A percentile compares a stretch with the other conserved stretches of the same genome.
phyloP scores from a whole-genome alignment of 78 protist species.

The Creolimax fragrantissima region DNA sequence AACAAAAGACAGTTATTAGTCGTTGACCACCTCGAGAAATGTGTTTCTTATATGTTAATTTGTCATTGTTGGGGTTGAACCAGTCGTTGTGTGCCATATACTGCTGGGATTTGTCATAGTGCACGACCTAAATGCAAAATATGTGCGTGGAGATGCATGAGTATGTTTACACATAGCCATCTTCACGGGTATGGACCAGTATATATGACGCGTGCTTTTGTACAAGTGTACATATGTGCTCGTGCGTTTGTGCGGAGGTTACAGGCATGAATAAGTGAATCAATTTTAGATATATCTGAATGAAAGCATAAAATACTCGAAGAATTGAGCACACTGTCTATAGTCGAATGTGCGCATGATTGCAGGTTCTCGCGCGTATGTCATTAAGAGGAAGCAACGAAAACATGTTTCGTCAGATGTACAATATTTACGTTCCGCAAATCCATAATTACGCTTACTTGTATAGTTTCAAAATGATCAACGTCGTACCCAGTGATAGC shows the following conservation, averaged over 20 bases:
- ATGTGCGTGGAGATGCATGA: not conserved
- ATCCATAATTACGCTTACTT: not conserved
- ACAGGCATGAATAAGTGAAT: too few species aligned
- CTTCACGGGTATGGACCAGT: not conserved
- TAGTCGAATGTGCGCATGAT: too few species aligned
- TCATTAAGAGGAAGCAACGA: too few species aligned
- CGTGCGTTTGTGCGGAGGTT: not conserved
- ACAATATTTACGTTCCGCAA: too few species aligned
- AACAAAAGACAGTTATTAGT: not conserved
- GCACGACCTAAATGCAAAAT: not conserved
- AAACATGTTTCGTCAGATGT: too few species aligned
- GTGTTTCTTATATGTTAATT: not conserved
- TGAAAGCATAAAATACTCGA: too few species aligned
- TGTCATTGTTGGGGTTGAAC: not conserved
- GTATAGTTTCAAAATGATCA: not conserved
- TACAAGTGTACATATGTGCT: not conserved
- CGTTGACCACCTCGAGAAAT: not conserved
- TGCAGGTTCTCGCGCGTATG: too few species aligned
- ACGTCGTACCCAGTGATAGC: not conserved
- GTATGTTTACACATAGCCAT: not conserved
- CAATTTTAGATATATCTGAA: too few species aligned
- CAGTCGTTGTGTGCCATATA: not conserved
- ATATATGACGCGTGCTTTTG: not conserved
- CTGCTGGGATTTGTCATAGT: not conserved
- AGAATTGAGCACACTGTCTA: too few species aligned